Percentiles rank a stretch among this genome's conserved stretches.
phyloP scores from a whole-genome alignment of 1,284 basidiomycete genomes.

The Malassezia caprae region DNA sequence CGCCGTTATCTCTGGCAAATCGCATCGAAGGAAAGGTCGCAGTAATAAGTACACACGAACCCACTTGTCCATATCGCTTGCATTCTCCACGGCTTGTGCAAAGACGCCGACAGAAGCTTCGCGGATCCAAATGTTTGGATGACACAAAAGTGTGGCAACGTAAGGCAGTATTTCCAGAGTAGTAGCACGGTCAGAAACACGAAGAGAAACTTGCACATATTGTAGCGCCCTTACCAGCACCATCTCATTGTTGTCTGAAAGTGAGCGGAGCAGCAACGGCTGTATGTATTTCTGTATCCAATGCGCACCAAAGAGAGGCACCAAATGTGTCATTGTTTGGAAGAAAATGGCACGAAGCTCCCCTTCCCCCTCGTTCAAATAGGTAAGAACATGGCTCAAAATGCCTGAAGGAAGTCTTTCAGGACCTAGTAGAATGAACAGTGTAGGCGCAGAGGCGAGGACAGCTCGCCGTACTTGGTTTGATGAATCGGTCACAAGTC shows the following conservation, averaged over 20 bases:
- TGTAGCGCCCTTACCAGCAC: conserved; percentile 66
- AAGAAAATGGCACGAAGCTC: conserved; percentile 80
- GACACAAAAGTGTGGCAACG: conserved; percentile 77
- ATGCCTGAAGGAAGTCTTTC: conserved; percentile 89
- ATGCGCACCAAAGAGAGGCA: conserved; percentile 45
- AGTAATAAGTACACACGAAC: conserved; percentile 87
- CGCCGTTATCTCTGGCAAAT: conserved; percentile 63
- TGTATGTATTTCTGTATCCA: conserved; percentile 64
- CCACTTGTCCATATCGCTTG: conserved; percentile 66
- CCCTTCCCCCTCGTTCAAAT: conserved; percentile 89
- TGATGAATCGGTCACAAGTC: conserved; percentile 56
- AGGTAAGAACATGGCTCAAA: conserved; percentile 95
- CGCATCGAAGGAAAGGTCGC: conserved; percentile 71
- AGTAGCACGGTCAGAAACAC: background rate
- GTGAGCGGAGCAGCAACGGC: conserved; percentile 83
- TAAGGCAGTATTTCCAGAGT: conserved; percentile 66
- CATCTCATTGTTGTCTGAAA: conserved; percentile 76
- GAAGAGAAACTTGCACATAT: background rate
- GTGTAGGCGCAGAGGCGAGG: conserved; percentile 66
- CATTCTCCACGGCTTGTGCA: conserved; percentile 66
- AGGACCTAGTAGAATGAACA: conserved; percentile 85
- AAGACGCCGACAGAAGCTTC: conserved; percentile 82
- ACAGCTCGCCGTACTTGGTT: conserved; percentile 55
- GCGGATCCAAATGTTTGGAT: conserved; percentile 96
- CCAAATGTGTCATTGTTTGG: conserved; percentile 87